phyloP scores from a whole-genome alignment of 2,329 filamentous ascomycete genomes.

The Penicillium occitanis region DNA sequence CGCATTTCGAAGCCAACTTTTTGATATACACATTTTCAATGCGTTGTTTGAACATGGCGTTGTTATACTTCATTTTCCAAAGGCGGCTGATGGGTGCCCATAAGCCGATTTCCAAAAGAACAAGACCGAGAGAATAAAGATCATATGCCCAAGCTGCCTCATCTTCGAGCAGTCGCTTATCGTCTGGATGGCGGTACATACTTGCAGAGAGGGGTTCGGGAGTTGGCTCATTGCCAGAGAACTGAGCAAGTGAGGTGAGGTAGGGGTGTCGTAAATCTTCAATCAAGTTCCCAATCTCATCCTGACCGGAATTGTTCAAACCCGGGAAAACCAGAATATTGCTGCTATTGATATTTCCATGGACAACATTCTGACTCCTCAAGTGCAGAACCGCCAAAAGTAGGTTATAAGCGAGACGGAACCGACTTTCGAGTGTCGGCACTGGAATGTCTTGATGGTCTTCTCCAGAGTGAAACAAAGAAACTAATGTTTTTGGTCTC shows the following conservation, averaged over 20 bases:
- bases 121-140: constrained; percentile 61
- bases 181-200: constrained; percentile 62
- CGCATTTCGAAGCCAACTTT: constrained; percentile 62
- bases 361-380: constrained; percentile 56
- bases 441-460: constrained; percentile 43
- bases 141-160: constrained; percentile 50
- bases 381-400: constrained; percentile 58
- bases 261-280: constrained; percentile 56
- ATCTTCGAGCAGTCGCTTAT: constrained; percentile 41
- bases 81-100: constrained; percentile 63
- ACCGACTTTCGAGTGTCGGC: constrained; percentile 62
- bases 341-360: constrained; percentile 65
- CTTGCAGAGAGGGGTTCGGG: constrained; percentile 50
- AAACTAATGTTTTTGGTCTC: constrained; percentile 44
- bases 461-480: constrained; percentile 43
- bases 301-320: constrained; percentile 33
- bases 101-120: constrained; percentile 63
- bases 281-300: constrained; percentile 36
- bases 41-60: constrained; percentile 61
- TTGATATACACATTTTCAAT: constrained; percentile 64
- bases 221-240: constrained; percentile 52
- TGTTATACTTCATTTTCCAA: constrained; percentile 65
- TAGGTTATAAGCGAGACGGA: constrained; percentile 61
- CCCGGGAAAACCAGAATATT: constrained; percentile 60
- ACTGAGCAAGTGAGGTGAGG: constrained; percentile 60